A percentile compares a stretch with the other conserved stretches of the same genome.
These are phyloP conservation scores for Leccinum arenicola DNA, from an alignment of 768 basidiomycete species.

Conservation along the genomic window DNA sequence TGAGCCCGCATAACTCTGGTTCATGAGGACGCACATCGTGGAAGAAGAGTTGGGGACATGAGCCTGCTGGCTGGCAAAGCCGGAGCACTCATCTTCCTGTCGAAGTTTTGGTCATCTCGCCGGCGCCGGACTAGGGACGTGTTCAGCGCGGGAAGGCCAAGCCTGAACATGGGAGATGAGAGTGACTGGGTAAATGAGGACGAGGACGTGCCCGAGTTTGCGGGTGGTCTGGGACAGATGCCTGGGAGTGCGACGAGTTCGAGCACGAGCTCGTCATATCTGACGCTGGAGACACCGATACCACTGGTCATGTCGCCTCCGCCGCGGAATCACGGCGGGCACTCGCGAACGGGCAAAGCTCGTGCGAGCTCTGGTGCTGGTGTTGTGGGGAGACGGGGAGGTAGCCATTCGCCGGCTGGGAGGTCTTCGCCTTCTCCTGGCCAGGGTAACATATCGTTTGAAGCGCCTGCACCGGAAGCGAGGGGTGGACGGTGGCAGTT, in stretches of 20 bases:
- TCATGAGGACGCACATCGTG: conserved; percentile 69
- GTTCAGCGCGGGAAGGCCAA: conserved; percentile 60
- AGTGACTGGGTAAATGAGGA: conserved; percentile 90
- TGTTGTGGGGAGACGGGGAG: conserved; percentile 39
- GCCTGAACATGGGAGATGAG: conserved; percentile 65
- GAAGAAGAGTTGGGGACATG: conserved; percentile 88
- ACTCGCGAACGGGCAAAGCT: conserved; percentile 35
- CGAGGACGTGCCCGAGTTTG: conserved; percentile 68
- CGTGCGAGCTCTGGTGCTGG: conserved; percentile 24
- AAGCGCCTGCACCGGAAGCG: conserved; percentile 39
- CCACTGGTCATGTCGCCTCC: conserved; percentile 47
- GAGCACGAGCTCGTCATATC: conserved; percentile 23
- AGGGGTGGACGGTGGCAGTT: conserved; percentile 65
- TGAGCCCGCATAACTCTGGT: conserved; percentile 48
- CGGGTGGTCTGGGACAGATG: conserved; percentile 73
- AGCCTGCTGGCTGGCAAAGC: conserved; percentile 82
- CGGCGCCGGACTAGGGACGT: conserved; percentile 60
- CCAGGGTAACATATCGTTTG: conserved; percentile 42
- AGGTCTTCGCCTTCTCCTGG: conserved; percentile 57
- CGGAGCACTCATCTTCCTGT: conserved; percentile 64
- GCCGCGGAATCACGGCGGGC: conserved; percentile 44
- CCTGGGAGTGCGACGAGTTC: conserved; percentile 28
- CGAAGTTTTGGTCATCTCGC: conserved; percentile 73
- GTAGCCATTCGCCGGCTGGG: conserved; percentile 59
- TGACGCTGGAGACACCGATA: conserved; percentile 36